Percentiles rank a stretch among this genome's conserved stretches.
Conservation (phyloP, 768 basidiomycete species). For the Termitomyces sp. region DNA sequence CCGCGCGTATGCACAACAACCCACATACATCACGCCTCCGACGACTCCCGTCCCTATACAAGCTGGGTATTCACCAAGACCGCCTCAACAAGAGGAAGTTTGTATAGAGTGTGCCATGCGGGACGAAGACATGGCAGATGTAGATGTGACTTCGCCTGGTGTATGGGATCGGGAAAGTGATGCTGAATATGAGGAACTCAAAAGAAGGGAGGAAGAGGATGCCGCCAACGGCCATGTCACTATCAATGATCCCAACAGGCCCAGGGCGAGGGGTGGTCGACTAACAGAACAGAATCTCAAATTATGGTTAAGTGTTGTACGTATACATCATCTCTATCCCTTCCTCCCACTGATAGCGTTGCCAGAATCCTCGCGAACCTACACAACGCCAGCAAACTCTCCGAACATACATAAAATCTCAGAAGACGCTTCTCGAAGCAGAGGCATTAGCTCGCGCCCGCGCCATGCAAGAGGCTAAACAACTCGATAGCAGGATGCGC, state of each 20-base stretch:
- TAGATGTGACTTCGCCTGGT: constrained; percentile 81
- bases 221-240: constrained; percentile 47
- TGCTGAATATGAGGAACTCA: constrained; percentile 71
- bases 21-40: constrained; percentile 67
- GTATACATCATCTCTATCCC: constrained; percentile 25
- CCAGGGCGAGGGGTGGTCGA: constrained; percentile 61
- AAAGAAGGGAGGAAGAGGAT: constrained; percentile 69
- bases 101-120: constrained; percentile 99
- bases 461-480: constrained; percentile 74
- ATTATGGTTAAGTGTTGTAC: constrained; percentile 75
- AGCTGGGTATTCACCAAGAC: constrained; percentile 56
- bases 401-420: constrained; percentile 77
- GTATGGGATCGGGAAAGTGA: constrained; percentile 94
- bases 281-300: constrained; percentile 78
- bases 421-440: constrained; percentile 76
- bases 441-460: constrained; percentile 77
- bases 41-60: constrained; percentile 55
- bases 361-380: constrained; percentile 88
- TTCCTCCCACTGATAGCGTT: constrained; percentile 11
- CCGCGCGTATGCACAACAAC: constrained; percentile 69
- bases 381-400: constrained; percentile 81
- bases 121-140: constrained; percentile 96
- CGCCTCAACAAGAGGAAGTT: constrained; percentile 67
- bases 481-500: constrained; percentile 73
- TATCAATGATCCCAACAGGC: constrained; percentile 51